Conservation (phyloP, 2,329 filamentous ascomycete species). For the Exutisphaerella laricina region DNA sequence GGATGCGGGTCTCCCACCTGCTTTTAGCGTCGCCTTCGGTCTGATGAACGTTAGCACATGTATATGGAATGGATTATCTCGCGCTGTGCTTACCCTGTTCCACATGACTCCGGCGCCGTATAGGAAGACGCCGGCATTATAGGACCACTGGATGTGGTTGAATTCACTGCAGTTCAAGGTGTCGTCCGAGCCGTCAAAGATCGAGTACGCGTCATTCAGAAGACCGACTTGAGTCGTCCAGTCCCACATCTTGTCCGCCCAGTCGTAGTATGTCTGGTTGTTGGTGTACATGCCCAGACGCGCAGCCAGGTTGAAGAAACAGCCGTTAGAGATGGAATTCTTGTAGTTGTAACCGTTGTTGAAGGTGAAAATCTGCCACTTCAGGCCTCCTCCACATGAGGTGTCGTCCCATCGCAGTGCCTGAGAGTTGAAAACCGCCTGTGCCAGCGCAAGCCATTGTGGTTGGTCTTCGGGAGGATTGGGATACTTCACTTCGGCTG, state of each 20-base stretch:
- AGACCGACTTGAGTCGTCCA: conserved; percentile 47
- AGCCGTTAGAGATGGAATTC: conserved; percentile 49
- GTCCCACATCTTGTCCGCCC: conserved; percentile 45
- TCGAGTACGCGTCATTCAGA: conserved; percentile 44
- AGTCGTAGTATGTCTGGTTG: conserved; percentile 57
- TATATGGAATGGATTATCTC: background rate
- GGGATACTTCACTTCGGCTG: conserved; percentile 49
- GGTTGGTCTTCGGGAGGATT: conserved; percentile 38
- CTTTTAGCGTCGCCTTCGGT: conserved; percentile 20
- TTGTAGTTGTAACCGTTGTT: conserved; percentile 47
- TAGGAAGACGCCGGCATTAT: conserved; percentile 44
- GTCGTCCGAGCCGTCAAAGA: conserved; percentile 44
- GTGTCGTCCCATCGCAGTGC: conserved; percentile 35
- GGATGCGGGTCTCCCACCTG: conserved; percentile 23
- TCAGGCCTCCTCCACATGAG: conserved; percentile 35
- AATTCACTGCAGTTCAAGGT: conserved; percentile 40
- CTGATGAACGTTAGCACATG: conserved; percentile 10
- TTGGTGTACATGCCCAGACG: conserved; percentile 38
- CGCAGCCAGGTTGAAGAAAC: conserved; percentile 48
- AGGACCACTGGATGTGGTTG: conserved; percentile 44
- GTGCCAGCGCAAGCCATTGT: conserved; percentile 43
- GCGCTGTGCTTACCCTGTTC: conserved; percentile 37
- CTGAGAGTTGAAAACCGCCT: conserved; percentile 40
- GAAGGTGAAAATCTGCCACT: conserved; percentile 39
- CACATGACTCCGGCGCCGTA: conserved; percentile 44